Base-by-base conservation (phyloP, 306 rosid species). In the Aeschynomene evenia region DNA sequence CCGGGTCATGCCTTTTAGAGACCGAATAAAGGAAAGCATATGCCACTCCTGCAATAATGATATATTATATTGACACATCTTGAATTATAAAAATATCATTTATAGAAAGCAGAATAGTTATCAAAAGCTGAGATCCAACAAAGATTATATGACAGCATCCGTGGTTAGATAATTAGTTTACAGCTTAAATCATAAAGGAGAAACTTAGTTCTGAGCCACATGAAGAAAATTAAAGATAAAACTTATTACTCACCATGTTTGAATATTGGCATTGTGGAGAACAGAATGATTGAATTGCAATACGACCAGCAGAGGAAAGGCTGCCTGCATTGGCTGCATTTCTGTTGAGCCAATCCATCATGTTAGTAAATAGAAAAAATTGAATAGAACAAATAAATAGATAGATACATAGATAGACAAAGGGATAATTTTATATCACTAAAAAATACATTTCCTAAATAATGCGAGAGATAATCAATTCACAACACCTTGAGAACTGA, bases 251-350 rank as follows among this genome's bases (percentile, higher is more conserved):
- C 6, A 93, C 97, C 91, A 77, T 77, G 74, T 82, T 62, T 66
- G 96, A 81, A 79, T 83, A 82, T 76, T 71, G 77, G 76, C 93
- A 90, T 60, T 90, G 97, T 65, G 96, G 97, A 66, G 97, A 85
- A 74, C 98, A 86, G 51, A 93, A 83, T 67, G 98, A 93, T 48
- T 93, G 98, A 74, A 93, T 84, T 49, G 97, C 93, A 83, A 90
- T 75, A 23, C 91, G 91, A 39, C 91, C 87, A 79, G 79, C 90
- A 12, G 84, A 63, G 67, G 86, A 64, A 71, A 63, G 63, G 74
- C 43, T 72, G 69, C 84, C 71, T 50, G 77, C 88, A 26, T 62
- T 72, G 69, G 83, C 71, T 50, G 77, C 88, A 26, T 62, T 76
- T 85, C 91, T 92, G 79, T 28, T 19, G 6, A 65, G 73, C 37